Evolutionary conservation across 192 early-diverging fungal genomes (phyloP).

Genomic region (Linnemannia elongata): DNA sequence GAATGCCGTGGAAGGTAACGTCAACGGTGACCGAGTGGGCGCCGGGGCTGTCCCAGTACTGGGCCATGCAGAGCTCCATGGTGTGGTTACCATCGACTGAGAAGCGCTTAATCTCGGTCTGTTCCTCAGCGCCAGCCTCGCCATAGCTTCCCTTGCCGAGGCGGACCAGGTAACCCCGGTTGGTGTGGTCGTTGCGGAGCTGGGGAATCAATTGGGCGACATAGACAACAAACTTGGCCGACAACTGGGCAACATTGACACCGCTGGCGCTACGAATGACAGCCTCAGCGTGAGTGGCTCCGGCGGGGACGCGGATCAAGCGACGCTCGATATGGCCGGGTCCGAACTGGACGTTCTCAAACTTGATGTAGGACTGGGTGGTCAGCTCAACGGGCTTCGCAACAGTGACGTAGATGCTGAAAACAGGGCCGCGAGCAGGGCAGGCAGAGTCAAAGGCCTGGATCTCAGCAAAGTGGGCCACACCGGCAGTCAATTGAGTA

Average conservation of each 20-base stretch:
- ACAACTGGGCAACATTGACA: constrained; percentile 14
- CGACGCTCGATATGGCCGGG: constrained; percentile 85
- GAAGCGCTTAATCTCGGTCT: constrained; percentile 65
- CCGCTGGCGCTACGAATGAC: constrained; percentile 33
- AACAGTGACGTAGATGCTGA: constrained; percentile 90
- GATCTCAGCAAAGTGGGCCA: constrained; percentile 84
- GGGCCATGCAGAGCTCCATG: constrained; percentile 86
- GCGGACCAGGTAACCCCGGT: constrained; percentile 67
- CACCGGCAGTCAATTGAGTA: constrained; percentile 78
- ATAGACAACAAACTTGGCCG: constrained; percentile 54
- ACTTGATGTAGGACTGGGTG: constrained; percentile 63
- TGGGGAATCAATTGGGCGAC: constrained; percentile 82
- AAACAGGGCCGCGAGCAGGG: constrained; percentile 82
- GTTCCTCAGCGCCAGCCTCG: constrained; percentile 69
- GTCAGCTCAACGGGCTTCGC: constrained; percentile 78
- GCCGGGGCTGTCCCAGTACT: constrained; percentile 90
- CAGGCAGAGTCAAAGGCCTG: constrained; percentile 82
- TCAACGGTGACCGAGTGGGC: constrained; percentile 76
- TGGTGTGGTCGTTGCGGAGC: constrained; percentile 71
- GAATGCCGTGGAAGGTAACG: constrained; percentile 86
- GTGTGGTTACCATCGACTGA: constrained; percentile 78
- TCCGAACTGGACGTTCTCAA: constrained; percentile 71
- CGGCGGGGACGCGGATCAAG: constrained; percentile 86
- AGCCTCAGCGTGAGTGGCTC: constrained; percentile 82
- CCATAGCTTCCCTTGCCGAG: constrained; percentile 74